Base-by-base conservation (phyloP, 495 filamentous ascomycete genomes). In the Lophiotrema nucula region DNA sequence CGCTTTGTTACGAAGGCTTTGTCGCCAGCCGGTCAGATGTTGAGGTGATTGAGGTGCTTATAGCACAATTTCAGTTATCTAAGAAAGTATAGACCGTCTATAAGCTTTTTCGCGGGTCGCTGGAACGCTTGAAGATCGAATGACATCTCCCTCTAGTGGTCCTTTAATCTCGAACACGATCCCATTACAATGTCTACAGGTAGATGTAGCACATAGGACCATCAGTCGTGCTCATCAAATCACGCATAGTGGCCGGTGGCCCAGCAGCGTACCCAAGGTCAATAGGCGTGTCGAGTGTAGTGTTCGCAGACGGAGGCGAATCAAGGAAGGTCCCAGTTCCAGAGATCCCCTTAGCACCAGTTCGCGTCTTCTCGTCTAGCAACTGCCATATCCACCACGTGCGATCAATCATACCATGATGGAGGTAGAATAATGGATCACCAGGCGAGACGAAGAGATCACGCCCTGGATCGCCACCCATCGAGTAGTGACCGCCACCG, bases 141-240 rank as follows among this genome's bases (percentile, higher is more conserved):
- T n/a, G n/a, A n/a, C n/a, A n/a, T n/a, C n/a, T n/a, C n/a, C n/a
- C n/a, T n/a, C n/a, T n/a, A n/a, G n/a, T n/a, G n/a, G n/a, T n/a
- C n/a, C n/a, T n/a, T n/a, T n/a, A n/a, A n/a, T n/a, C n/a, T n/a
- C n/a, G n/a, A n/a, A n/a, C n/a, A n/a, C n/a, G n/a, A n/a, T n/a
- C n/a, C n/a, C n/a, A n/a, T n/a, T n/a, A n/a, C n/a, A n/a, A n/a
- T n/a, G 2, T 58, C 53, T 48, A 65, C 31, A 53, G 6, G 44
- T 65, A 61, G 21, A 60, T 53, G 28, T 65, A 61, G 47, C 62
- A 65, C 12, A 65, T 56, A 11, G 62, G 62, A n/a, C 62, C 62
- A 27, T n/a, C 27, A 37, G 62, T 65, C 12, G 57, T 60, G 42
- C 52, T 57, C 62, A 65, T 52, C 24, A 65, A 39, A 33, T 65